Evolutionary conservation across 306 rosid species (phyloP).

Genomic region (Medicago truncatula): DNA sequence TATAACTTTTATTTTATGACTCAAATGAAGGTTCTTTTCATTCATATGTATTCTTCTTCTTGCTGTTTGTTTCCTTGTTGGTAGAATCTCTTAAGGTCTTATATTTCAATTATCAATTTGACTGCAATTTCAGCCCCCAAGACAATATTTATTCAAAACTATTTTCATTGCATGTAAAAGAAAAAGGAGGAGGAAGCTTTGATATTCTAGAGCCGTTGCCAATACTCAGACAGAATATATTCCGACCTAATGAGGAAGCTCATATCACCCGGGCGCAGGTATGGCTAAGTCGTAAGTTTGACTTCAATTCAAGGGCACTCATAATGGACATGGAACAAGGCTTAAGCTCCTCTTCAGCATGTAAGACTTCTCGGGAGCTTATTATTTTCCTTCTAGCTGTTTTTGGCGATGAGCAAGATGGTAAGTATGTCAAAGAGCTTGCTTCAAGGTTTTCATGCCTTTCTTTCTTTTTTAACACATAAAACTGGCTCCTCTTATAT

Average conservation of each 20-base stretch:
- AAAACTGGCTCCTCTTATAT: too few relatives aligned
- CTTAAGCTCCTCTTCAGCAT: not conserved
- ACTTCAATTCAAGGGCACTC: not conserved
- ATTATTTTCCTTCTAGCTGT: not conserved
- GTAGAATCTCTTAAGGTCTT: not conserved
- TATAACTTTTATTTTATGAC: not conserved
- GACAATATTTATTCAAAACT: not conserved
- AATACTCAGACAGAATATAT: not conserved
- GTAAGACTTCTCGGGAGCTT: too few relatives aligned
- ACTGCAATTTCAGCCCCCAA: not conserved
- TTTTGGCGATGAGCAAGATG: not conserved
- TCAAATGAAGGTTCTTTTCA: not conserved
- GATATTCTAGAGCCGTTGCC: not conserved
- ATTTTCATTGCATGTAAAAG: not conserved
- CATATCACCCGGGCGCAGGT: not conserved
- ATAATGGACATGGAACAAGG: not conserved
- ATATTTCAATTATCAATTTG: not conserved
- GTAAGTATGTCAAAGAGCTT: not conserved
- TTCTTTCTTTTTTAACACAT: too few relatives aligned
- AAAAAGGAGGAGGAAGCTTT: not conserved
- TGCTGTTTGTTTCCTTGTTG: not conserved
- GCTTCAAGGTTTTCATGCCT: not conserved
- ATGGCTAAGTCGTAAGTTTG: not conserved
- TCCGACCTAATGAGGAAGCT: not conserved
- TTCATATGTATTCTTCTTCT: not conserved